Evolutionary conservation across 768 basidiomycete species (phyloP).

Genomic region (Trametopsis cervina): DNA sequence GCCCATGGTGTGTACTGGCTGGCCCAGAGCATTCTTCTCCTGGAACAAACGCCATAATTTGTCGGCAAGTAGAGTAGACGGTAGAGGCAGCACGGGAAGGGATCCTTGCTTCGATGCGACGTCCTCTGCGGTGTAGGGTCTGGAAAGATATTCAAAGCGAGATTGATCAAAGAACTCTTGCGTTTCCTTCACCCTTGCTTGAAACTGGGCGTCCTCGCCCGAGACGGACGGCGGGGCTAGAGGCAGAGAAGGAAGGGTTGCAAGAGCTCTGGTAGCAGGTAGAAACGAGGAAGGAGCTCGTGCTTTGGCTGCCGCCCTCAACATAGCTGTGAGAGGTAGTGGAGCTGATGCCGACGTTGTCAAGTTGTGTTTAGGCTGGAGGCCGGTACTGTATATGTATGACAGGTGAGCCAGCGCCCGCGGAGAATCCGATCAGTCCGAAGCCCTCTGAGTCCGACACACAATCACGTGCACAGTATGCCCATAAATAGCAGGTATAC

Average conservation of each 20-base stretch:
- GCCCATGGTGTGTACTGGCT: slow-evolving; percentile 86
- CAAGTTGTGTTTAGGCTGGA: too few relatives aligned
- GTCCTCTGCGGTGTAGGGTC: slow-evolving; percentile 73
- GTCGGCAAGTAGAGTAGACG: slow-evolving; percentile 73
- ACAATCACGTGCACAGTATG: neutral
- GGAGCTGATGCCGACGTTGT: too few relatives aligned
- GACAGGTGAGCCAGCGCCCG: neutral
- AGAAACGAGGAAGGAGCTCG: slow-evolving; percentile 21
- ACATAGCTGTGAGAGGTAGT: too few relatives aligned
- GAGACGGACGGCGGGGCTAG: slow-evolving; percentile 50
- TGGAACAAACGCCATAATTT: slow-evolving; percentile 72
- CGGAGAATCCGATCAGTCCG: neutral
- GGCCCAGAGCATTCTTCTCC: slow-evolving; percentile 51
- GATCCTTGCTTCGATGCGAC: slow-evolving; percentile 90
- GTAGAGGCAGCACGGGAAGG: slow-evolving; percentile 69
- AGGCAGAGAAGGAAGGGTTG: slow-evolving; percentile 34
- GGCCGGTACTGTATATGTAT: too few relatives aligned
- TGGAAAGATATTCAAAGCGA: slow-evolving; percentile 64
- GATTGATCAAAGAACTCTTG: slow-evolving; percentile 68
- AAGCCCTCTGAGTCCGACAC: neutral
- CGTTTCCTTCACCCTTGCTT: slow-evolving; percentile 55
- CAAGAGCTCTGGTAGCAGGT: slow-evolving; percentile 27
- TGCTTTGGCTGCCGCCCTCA: neutral
- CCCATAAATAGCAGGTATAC: too few relatives aligned
- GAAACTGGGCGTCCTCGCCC: slow-evolving; percentile 53